phyloP scores from a whole-genome alignment of 1,284 basidiomycete genomes.

The Pyrrhoderma lamaoense region DNA sequence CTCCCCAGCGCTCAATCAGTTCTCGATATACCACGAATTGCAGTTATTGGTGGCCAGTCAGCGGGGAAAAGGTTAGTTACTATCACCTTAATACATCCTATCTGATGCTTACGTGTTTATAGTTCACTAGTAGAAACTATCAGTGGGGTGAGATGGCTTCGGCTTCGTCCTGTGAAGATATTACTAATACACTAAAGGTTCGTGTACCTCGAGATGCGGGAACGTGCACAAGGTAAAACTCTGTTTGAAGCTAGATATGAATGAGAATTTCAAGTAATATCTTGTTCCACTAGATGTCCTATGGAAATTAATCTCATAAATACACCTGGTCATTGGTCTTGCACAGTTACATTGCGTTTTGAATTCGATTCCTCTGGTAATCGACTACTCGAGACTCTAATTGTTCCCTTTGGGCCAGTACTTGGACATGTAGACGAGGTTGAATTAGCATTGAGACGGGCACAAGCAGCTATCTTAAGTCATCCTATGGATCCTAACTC shows the following conservation, averaged over 20 bases:
- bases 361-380: slow-evolving; percentile 19
- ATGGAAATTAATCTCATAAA: slow-evolving; percentile 25
- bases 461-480: slow-evolving; percentile 39
- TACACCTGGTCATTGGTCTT: slow-evolving; percentile 26
- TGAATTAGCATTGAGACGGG: slow-evolving; percentile 40
- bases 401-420: slow-evolving; percentile 21
- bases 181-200: background rate
- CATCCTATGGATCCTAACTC: slow-evolving; percentile 23
- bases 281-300: slow-evolving; percentile 20
- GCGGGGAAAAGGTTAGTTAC: slow-evolving; percentile 21
- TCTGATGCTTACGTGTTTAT: background rate
- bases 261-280: background rate
- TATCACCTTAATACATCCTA: too few species aligned
- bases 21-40: slow-evolving; percentile 25
- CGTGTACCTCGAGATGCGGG: slow-evolving; percentile 25
- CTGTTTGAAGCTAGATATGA: background rate
- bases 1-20: slow-evolving; percentile 17
- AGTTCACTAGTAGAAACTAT: slow-evolving; percentile 25
- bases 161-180: background rate
- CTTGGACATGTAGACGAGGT: slow-evolving; percentile 26
- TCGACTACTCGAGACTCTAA: background rate
- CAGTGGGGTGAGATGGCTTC: slow-evolving; percentile 17
- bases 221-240: slow-evolving; percentile 23
- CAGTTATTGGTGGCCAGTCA: slow-evolving; percentile 25
- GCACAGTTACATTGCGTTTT: slow-evolving; percentile 29